phyloP scores from a whole-genome alignment of 2,329 filamentous ascomycete genomes.

The Pyricularia pennisetigena region DNA sequence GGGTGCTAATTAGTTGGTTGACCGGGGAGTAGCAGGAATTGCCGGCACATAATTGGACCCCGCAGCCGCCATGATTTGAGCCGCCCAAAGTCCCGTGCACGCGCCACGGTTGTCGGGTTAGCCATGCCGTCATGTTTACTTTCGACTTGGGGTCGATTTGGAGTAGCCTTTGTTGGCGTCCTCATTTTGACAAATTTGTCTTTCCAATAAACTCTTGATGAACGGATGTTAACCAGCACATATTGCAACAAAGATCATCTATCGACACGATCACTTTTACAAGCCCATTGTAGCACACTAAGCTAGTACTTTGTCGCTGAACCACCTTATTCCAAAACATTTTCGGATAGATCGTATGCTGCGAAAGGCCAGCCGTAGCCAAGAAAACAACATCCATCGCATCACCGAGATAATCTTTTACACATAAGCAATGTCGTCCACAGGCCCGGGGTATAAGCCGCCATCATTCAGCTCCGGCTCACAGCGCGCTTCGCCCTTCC shows the following conservation, averaged over 20 bases:
- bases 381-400: not conserved
- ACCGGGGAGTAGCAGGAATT: not conserved
- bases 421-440: not conserved
- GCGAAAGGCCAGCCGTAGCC: not conserved
- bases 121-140: not conserved
- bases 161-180: too few species aligned
- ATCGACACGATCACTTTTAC: not conserved
- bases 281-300: not conserved
- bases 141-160: not conserved
- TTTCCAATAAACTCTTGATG: not conserved
- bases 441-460: constrained; percentile 49
- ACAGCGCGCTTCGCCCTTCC: constrained; percentile 56
- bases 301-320: not conserved
- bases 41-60: not conserved
- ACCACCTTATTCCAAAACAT: not conserved
- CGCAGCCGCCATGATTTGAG: too few species aligned
- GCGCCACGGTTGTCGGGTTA: not conserved
- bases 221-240: not conserved
- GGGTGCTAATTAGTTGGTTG: not conserved
- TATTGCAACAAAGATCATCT: not conserved
- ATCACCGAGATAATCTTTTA: not conserved
- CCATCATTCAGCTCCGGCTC: constrained; percentile 64
- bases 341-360: not conserved
- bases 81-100: not conserved
- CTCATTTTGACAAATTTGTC: not conserved